phyloP scores from a whole-genome alignment of 2,329 filamentous ascomycete species.

The Thermoascus crustaceus region DNA sequence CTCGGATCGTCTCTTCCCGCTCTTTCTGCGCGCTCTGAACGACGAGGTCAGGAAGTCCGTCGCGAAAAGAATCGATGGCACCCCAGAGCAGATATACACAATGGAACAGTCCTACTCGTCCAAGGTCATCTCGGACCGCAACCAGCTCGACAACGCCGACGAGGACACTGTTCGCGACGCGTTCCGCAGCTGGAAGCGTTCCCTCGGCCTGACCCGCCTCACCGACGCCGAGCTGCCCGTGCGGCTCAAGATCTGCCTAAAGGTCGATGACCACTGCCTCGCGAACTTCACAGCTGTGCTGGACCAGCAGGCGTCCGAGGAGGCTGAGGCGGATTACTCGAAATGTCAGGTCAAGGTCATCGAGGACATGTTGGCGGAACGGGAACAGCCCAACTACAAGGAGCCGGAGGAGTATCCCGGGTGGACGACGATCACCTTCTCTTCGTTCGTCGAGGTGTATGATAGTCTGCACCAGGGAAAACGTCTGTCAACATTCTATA shows the following conservation, averaged over 20 bases:
- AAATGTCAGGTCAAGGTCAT: constrained; percentile 19
- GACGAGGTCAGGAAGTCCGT: constrained; percentile 44
- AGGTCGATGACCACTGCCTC: constrained; percentile 20
- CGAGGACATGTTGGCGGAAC: constrained; percentile 23
- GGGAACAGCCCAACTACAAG: constrained; percentile 10
- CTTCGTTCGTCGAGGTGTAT: constrained; percentile 20
- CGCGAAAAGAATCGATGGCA: constrained; percentile 13
- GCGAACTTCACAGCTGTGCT: constrained; percentile 11
- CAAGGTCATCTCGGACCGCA: constrained; percentile 16
- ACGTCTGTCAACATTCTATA: constrained; percentile 17
- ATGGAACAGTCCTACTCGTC: constrained; percentile 18
- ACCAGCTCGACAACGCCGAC: constrained; percentile 10
- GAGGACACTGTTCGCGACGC: constrained; percentile 14
- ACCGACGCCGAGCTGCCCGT: constrained; percentile 18
- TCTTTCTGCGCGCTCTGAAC: constrained; percentile 45
- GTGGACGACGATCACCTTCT: constrained; percentile 18
- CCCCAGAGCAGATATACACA: constrained; percentile 11
- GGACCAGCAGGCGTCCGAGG: constrained; percentile 9
- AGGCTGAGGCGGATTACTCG: constrained; percentile 8
- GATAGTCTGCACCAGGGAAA: constrained; percentile 18
- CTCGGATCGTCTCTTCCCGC: constrained; percentile 44
- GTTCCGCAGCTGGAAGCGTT: constrained; percentile 23
- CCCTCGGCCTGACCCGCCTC: constrained; percentile 14
- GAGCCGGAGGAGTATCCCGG: constrained; percentile 14
- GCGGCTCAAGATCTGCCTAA: constrained; percentile 18